Percentiles rank a stretch among this genome's conserved stretches.
Conservation (phyloP, 352 stramenopile species). For the Phytophthora crassamura region DNA sequence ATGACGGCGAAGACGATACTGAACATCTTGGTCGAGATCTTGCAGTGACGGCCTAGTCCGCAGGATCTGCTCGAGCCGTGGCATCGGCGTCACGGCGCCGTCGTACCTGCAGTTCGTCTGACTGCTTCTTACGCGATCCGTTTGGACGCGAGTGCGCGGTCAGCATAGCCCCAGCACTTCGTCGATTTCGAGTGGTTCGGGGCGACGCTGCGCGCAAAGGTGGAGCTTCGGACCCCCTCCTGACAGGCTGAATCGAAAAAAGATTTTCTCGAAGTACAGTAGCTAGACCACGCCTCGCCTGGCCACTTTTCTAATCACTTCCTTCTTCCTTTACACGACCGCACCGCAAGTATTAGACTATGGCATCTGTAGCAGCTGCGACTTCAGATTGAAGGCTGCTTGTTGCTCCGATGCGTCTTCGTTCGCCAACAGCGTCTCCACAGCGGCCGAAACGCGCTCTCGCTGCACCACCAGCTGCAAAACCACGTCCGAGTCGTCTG, state of each 20-base stretch:
- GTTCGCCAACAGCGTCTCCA: slow-evolving; percentile 53
- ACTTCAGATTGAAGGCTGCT: slow-evolving; percentile 57
- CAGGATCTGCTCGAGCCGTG: slow-evolving; percentile 50
- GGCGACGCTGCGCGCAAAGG: slow-evolving; percentile 7
- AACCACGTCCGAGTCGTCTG: slow-evolving; percentile 39
- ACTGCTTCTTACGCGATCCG: background rate
- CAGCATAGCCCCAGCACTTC: slow-evolving; percentile 8
- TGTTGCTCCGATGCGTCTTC: slow-evolving; percentile 74
- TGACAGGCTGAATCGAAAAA: no score
- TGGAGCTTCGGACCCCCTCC: slow-evolving; percentile 3
- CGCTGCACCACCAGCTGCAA: slow-evolving; percentile 57
- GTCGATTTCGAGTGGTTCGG: slow-evolving; percentile 21
- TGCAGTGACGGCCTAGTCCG: slow-evolving; percentile 50
- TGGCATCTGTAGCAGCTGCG: slow-evolving; percentile 41
- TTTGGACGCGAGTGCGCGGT: background rate
- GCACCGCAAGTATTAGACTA: background rate
- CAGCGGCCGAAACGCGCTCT: slow-evolving; percentile 48
- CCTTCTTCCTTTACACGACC: no score
- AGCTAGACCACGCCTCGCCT: no score
- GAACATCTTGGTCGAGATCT: background rate
- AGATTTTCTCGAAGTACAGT: no score
- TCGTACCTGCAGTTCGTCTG: slow-evolving; percentile 1
- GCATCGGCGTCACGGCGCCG: slow-evolving; percentile 47
- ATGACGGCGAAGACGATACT: slow-evolving; percentile 18
- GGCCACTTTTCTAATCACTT: no score